Evolutionary conservation across 148 eudicot genomes (phyloP).

Genomic region (Camellia granthamiana): DNA sequence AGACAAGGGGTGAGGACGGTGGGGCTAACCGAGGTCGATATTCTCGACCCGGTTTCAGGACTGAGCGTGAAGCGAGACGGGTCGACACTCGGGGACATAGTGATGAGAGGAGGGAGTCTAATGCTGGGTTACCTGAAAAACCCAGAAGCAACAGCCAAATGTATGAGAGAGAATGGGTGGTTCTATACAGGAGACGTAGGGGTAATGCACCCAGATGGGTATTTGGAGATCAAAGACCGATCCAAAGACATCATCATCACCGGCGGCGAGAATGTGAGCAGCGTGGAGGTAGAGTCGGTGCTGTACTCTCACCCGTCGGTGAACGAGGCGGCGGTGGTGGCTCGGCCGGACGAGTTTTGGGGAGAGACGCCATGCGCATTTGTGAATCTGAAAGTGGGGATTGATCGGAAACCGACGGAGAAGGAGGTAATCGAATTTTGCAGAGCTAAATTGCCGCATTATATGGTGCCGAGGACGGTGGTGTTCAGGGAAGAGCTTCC

Average conservation of each 20-base stretch:
- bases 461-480: constrained; percentile 13
- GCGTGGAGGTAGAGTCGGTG: constrained; percentile 14
- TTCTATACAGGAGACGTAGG: constrained; percentile 5
- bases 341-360: constrained; percentile 14
- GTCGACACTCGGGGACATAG: constrained; percentile 2
- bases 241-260: constrained; percentile 9
- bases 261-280: constrained; percentile 20
- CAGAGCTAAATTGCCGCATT: neutral
- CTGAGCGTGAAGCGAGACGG: constrained; percentile 14
- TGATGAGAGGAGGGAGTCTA: neutral
- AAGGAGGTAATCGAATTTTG: constrained; percentile 7
- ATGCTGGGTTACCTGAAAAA: constrained; percentile 13
- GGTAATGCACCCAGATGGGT: constrained; percentile 16
- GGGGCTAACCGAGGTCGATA: constrained; percentile 7
- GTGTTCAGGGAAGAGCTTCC: constrained; percentile 14
- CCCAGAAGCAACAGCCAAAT: neutral
- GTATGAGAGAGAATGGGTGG: constrained; percentile 7
- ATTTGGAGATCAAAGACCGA: constrained; percentile 15
- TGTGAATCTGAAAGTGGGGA: neutral
- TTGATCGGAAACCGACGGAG: neutral
- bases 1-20: constrained; percentile 14
- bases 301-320: constrained; percentile 9
- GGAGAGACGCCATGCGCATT: constrained; percentile 10
- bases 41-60: constrained; percentile 1
- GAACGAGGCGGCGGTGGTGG: constrained; percentile 18